These are phyloP conservation scores for Sporothrix curviconia DNA, from an alignment of 2,329 filamentous ascomycete genomes.

Conservation along the genomic window DNA sequence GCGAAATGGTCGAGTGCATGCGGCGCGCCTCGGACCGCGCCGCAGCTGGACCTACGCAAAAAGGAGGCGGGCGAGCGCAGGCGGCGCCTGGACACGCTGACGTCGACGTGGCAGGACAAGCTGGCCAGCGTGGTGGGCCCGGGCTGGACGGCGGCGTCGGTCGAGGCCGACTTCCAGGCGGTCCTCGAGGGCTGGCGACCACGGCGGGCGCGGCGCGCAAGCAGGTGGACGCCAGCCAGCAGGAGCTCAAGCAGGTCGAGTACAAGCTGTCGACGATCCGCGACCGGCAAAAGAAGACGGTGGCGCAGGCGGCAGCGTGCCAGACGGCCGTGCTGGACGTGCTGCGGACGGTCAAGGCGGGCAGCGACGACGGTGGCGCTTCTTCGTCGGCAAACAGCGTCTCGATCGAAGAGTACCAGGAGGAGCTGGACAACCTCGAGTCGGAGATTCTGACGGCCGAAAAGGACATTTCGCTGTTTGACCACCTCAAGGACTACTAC, in stretches of 20 bases:
- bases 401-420: constrained; percentile 48
- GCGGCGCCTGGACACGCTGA: constrained; percentile 70
- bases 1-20: constrained; percentile 79
- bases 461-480: constrained; percentile 62
- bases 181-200: constrained; percentile 51
- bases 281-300: constrained; percentile 58
- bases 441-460: constrained; percentile 54
- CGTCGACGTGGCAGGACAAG: constrained; percentile 64
- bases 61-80: constrained; percentile 71
- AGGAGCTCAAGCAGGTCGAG: constrained; percentile 70
- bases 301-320: constrained; percentile 54
- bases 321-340: constrained; percentile 49
- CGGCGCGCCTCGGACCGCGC: constrained; percentile 76
- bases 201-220: constrained; percentile 59
- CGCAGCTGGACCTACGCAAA: constrained; percentile 72
- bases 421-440: constrained; percentile 44
- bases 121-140: constrained; percentile 58
- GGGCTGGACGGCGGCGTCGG: constrained; percentile 60
- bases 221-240: constrained; percentile 61
- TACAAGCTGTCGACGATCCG: constrained; percentile 62
- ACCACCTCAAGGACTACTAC: constrained; percentile 66
- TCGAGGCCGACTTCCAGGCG: constrained; percentile 66
- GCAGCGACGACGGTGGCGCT: constrained; percentile 22
- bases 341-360: constrained; percentile 37
- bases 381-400: constrained; percentile 24